Evolutionary conservation across 179 eudicot genomes (phyloP).

Genomic region (Amaranthus tricolor): DNA sequence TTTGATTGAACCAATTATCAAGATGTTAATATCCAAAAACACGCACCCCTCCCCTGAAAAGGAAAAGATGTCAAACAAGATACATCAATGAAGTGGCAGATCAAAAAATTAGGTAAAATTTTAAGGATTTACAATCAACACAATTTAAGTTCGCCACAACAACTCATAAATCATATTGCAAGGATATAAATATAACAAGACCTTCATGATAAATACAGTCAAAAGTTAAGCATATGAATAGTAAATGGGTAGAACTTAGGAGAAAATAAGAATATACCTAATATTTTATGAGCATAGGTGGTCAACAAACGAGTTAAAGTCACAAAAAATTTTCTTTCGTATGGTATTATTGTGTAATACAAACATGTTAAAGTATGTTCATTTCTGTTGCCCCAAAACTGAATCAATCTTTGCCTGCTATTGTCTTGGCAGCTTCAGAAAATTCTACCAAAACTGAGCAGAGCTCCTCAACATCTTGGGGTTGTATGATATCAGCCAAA

Average conservation of each 20-base stretch:
- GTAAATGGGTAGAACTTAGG: neutral
- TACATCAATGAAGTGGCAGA: no score
- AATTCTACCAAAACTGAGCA: conserved; percentile 82
- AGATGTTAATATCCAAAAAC: no score
- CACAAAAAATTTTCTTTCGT: neutral
- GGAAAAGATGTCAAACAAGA: no score
- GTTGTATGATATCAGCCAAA: conserved; percentile 86
- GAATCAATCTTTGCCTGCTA: conserved; percentile 48
- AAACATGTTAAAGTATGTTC: neutral
- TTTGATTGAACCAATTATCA: no score
- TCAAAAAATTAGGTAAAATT: no score
- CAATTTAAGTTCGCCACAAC: neutral
- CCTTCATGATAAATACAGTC: neutral
- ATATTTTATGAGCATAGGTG: neutral
- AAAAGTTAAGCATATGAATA: neutral
- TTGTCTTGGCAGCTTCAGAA: conserved; percentile 66
- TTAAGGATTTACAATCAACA: no score
- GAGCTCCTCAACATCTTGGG: conserved; percentile 83
- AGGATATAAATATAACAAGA: neutral
- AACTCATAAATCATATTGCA: neutral
- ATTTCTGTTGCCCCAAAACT: neutral
- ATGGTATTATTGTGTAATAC: neutral
- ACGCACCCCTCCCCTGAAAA: no score
- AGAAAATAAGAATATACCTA: neutral
- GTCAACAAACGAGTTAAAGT: neutral